Evolutionary conservation across 116 monocot species (phyloP).

Genomic region (Trichopus zeylanicus): DNA sequence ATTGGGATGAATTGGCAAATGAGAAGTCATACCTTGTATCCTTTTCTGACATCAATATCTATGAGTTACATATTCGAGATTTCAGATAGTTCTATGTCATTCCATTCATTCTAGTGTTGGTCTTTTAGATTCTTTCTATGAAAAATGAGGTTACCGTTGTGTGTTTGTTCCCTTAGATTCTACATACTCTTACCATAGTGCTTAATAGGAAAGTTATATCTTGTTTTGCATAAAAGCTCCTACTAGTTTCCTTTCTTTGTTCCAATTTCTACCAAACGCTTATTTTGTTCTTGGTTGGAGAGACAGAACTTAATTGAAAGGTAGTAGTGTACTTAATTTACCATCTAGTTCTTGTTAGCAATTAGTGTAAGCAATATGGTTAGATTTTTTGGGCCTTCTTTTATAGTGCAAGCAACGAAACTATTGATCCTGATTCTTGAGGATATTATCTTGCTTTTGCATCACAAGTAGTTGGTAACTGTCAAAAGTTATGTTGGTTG

Average conservation of each 20-base stretch:
- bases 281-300: no score
- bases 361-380: background rate
- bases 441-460: constrained; percentile 71
- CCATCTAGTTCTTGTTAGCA: background rate
- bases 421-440: constrained; percentile 45
- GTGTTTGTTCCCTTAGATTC: no score
- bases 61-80: no score
- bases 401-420: constrained; percentile 48
- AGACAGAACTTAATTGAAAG: background rate
- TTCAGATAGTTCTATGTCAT: constrained; percentile 30
- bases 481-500: background rate
- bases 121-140: background rate
- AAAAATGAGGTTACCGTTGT: background rate
- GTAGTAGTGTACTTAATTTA: background rate
- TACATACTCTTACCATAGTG: no score
- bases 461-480: constrained; percentile 25
- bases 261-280: no score
- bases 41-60: no score
- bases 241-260: no score
- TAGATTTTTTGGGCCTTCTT: background rate
- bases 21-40: no score
- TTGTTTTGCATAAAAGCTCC: no score
- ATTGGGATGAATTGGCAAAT: constrained; percentile 64
- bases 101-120: background rate
- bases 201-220: no score